Conservation (phyloP, 176 grass and related monocot species). For the Cenchrus purpureus region DNA sequence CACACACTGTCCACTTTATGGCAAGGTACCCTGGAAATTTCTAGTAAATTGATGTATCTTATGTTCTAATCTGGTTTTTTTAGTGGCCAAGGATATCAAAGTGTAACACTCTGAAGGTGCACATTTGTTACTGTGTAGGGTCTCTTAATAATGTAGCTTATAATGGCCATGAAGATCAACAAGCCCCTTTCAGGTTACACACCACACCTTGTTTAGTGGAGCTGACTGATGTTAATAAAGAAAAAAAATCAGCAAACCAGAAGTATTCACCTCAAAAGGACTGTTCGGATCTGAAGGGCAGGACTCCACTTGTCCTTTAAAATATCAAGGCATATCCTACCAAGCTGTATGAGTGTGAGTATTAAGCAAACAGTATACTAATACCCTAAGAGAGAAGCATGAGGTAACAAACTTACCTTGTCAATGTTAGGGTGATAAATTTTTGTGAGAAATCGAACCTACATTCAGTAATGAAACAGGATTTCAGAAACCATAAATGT, state of each 20-base stretch:
- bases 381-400: background rate
- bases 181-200: background rate
- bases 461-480: conserved; percentile 40
- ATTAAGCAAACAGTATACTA: conserved; percentile 17
- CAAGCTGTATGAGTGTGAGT: conserved; percentile 68
- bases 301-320: conserved; percentile 95
- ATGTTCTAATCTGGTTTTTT: background rate
- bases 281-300: conserved; percentile 86
- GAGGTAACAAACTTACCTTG: conserved; percentile 69
- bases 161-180: background rate
- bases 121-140: background rate
- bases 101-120: background rate
- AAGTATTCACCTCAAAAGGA: conserved; percentile 71
- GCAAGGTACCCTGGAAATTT: background rate
- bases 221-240: background rate
- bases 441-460: conserved; percentile 96
- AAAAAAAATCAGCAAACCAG: conserved; percentile 21
- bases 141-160: background rate
- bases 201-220: background rate
- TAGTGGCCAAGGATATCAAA: background rate
- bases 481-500: conserved; percentile 14
- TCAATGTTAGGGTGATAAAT: conserved; percentile 99
- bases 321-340: conserved; percentile 97
- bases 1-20: background rate
- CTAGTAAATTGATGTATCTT: background rate